These are phyloP conservation scores for Fusarium dlaminii DNA, from an alignment of 2,329 filamentous ascomycete species.

Conservation along the genomic window DNA sequence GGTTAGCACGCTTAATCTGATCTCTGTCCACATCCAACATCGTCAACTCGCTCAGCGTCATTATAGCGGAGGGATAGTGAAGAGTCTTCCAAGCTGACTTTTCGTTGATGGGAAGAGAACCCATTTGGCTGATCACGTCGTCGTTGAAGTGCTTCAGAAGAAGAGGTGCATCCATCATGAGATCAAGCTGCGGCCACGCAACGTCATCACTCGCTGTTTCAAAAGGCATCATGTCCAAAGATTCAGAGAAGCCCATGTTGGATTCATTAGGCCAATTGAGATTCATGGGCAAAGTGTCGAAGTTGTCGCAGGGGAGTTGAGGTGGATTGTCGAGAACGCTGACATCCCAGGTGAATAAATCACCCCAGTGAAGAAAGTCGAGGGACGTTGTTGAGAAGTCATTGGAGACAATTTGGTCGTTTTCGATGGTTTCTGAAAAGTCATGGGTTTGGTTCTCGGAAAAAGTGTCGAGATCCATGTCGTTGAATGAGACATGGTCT, in stretches of 20 bases:
- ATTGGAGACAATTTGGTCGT: not conserved
- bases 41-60: conserved; percentile 34
- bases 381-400: conserved; percentile 7
- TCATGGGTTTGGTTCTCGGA: conserved; percentile 6
- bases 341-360: conserved; percentile 37
- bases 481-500: conserved; percentile 9
- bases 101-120: conserved; percentile 35
- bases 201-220: not conserved
- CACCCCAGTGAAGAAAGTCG: conserved; percentile 33
- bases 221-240: not conserved
- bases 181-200: conserved; percentile 31
- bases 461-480: conserved; percentile 18
- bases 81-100: conserved; percentile 36
- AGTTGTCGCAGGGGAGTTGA: conserved; percentile 7
- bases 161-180: conserved; percentile 26
- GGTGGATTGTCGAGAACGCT: conserved; percentile 30
- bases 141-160: conserved; percentile 35
- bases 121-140: conserved; percentile 38
- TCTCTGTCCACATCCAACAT: conserved; percentile 23
- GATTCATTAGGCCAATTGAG: conserved; percentile 21
- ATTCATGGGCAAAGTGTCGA: conserved; percentile 6
- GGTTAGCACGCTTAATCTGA: conserved; percentile 31
- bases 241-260: conserved; percentile 6
- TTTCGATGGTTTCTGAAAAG: not conserved
- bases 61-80: conserved; percentile 30